Evolutionary conservation across 345 rosid species (phyloP).

Genomic region (Populus deltoides): DNA sequence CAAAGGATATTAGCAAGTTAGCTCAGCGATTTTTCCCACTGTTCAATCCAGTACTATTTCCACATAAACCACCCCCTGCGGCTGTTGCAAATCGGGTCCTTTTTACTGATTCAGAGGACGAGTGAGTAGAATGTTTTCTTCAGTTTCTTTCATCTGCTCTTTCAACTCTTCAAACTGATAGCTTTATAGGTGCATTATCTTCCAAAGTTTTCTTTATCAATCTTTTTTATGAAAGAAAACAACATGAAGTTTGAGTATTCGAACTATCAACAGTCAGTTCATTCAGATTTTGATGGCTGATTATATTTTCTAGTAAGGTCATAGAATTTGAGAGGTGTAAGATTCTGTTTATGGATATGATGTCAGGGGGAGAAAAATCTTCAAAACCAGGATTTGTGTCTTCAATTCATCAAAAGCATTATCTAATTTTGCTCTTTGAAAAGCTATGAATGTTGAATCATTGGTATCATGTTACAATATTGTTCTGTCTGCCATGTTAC

Average conservation of each 20-base stretch:
- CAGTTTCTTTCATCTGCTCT: not conserved
- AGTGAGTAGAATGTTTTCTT: slow-evolving; percentile 48
- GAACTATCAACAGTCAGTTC: not conserved
- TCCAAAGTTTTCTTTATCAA: not conserved
- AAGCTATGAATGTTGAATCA: not conserved
- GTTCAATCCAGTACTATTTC: slow-evolving; percentile 70
- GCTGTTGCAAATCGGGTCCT: slow-evolving; percentile 77
- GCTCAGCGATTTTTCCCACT: slow-evolving; percentile 58
- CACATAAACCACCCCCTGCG: slow-evolving; percentile 80
- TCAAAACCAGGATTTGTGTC: not conserved
- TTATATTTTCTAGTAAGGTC: not conserved
- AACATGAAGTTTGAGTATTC: not conserved
- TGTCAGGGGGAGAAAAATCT: not conserved
- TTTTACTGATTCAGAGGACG: slow-evolving; percentile 94
- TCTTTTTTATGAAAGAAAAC: not conserved
- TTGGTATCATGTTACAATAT: not conserved
- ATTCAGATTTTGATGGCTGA: not conserved
- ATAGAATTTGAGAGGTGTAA: not conserved
- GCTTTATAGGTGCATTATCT: not conserved
- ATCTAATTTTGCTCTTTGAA: too few species aligned
- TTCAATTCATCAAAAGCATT: not conserved
- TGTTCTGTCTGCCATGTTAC: not conserved
- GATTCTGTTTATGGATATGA: not conserved
- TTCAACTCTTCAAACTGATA: not conserved
- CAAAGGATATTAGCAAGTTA: slow-evolving; percentile 71